Evolutionary conservation across 306 rosid species (phyloP).

Genomic region (Trichosanthes truncata): DNA sequence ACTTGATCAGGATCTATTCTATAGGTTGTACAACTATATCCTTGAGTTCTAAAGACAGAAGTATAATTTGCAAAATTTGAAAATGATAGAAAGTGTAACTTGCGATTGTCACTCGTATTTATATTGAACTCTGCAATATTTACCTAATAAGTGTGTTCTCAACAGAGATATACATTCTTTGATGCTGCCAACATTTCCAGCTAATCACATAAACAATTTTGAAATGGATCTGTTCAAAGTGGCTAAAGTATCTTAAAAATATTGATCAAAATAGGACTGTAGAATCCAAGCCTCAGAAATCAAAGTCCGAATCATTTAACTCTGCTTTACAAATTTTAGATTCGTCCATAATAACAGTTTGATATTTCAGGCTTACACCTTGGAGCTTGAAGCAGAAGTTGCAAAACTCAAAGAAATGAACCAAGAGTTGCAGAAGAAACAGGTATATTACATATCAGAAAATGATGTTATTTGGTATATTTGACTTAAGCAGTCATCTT

Average conservation of each 20-base stretch:
- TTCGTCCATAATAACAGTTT: background rate
- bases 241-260: background rate
- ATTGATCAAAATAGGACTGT: background rate
- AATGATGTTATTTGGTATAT: background rate
- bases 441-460: conserved; percentile 29
- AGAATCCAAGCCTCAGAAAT: background rate
- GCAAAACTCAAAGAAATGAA: conserved; percentile 64
- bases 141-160: background rate
- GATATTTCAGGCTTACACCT: conserved; percentile 70
- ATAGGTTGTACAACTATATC: too few species aligned
- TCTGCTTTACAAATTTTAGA: background rate
- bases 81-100: background rate
- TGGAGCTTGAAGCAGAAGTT: conserved; percentile 85
- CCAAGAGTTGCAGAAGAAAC: conserved; percentile 60
- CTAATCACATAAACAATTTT: background rate
- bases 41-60: background rate
- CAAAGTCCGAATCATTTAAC: background rate
- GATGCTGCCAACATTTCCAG: background rate
- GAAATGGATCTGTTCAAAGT: background rate
- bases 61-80: background rate
- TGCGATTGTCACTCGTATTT: background rate
- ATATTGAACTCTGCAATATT: background rate
- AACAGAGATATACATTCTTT: background rate
- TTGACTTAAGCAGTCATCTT: background rate
- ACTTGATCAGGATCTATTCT: too few species aligned